These are phyloP conservation scores for Colletotrichum theobromicola DNA, from an alignment of 2,329 filamentous ascomycete species.

Conservation along the genomic window DNA sequence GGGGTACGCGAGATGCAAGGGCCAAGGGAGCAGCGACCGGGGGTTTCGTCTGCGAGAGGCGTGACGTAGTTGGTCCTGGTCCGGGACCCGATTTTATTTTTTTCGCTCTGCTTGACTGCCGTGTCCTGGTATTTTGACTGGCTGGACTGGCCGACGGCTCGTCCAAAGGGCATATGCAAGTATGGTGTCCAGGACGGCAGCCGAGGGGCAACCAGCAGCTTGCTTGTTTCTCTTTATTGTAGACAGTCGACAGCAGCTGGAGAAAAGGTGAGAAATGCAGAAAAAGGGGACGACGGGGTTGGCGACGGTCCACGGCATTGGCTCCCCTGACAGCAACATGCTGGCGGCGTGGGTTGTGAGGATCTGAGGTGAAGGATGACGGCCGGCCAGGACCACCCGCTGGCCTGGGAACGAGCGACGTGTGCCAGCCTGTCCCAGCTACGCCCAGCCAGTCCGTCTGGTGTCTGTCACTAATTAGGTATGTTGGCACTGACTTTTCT, in stretches of 20 bases:
- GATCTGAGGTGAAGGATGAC: neutral
- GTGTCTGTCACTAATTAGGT: slow-evolving; percentile 2
- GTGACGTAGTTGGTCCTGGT: slow-evolving; percentile 22
- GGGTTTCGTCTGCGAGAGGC: slow-evolving; percentile 13
- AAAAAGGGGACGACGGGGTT: neutral
- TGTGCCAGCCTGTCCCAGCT: slow-evolving; percentile 10
- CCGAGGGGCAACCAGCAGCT: neutral
- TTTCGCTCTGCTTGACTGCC: neutral
- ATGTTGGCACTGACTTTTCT: slow-evolving; percentile 10
- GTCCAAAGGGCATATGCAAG: neutral
- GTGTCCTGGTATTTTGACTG: neutral
- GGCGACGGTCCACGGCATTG: neutral
- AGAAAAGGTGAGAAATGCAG: neutral
- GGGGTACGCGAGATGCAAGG: slow-evolving; percentile 20
- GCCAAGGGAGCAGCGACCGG: slow-evolving; percentile 11
- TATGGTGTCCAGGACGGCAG: neutral
- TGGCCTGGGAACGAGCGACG: slow-evolving; percentile 16
- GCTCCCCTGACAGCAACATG: neutral
- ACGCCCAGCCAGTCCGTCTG: slow-evolving; percentile 6
- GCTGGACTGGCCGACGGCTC: neutral
- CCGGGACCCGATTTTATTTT: slow-evolving; percentile 11
- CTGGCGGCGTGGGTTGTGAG: neutral
- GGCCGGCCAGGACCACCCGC: neutral
- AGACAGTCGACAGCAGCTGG: neutral
- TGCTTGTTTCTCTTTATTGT: neutral